Base-by-base conservation (phyloP, 2,329 filamentous ascomycete genomes). In the Pestalotiopsis sp. region DNA sequence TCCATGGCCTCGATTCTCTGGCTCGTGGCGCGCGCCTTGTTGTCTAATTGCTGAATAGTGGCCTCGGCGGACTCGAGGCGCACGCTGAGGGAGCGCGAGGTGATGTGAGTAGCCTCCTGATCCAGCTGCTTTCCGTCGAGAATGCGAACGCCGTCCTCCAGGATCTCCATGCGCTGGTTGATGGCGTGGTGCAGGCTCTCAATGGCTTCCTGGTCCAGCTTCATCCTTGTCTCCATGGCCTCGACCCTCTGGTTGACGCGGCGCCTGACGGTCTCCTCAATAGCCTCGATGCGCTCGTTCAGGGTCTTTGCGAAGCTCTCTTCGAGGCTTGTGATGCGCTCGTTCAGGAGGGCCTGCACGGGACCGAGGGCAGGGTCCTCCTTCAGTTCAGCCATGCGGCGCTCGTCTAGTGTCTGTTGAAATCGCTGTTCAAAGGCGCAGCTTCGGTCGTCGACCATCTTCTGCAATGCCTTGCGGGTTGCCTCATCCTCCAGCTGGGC, bases 61-160 rank as follows among this genome's bases (percentile, higher is more conserved):
- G 71, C 71, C 67, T 75, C 74, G 9, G 72, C 68, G 2, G 65
- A 58, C n/a, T 73, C 70, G n/a, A 76, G 71, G 11, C 74, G 73
- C 63, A 72, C 70, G 57, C 70, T 65, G n/a, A 76, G 70, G 1
- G 67, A 69, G 39, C 71, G 65, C 65, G 75, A 71, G 11, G 70
- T 71, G 27, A 76, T 72, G 39, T 68, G 68, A 49, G 71, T 70
- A 14, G 74, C 74, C 66, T 76, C 74, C 67, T 75, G 72, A n/a
- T 76, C 74, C 12, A 76, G 72, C 41, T 76, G 74, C 68, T 74
- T 75, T 63, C 72, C 56, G 67, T 76, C 74, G 27, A 76, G 71
- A 12, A 72, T 72, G 63, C 66, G 68, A 31, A 76, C 72, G 41
- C 70, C 74, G 13, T 72, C 71, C 65, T 76, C 74, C 9, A 76